Base-by-base conservation (phyloP, 1,284 basidiomycete genomes). In the Austroboletus niveus region DNA sequence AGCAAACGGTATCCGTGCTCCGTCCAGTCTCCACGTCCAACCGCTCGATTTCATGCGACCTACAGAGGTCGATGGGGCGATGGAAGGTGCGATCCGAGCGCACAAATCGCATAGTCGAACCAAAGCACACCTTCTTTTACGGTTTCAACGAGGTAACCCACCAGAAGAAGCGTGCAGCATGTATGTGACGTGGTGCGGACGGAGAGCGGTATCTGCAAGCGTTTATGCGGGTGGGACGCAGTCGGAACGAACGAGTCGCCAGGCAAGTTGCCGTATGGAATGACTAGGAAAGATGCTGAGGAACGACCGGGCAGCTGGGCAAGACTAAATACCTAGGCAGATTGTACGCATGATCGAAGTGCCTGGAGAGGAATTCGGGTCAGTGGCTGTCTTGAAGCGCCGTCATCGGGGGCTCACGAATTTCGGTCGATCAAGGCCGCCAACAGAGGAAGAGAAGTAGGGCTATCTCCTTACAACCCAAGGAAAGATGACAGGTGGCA, bases 381-480 rank as follows among this genome's bases (percentile, higher is more conserved):
- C 29, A 38, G 22, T 5, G 22, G 22, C 22, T 2, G 22, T 24
- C 22, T 24, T 4, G 22, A 17, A 17, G 17, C 17, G 17, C 17
- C 17, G 17, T 17, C 17, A 17, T 17, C 17, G 17, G 17, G 17
- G 17, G 17, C 76, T 51, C 60, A 84, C 72, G 82, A 79, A 60
- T 89, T 88, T 49, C 86, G 72, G 61, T 90, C 87, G 39, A 89
- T 75, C n/a, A 85, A 71, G n/a, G 89, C 75, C 22, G 1, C 22
- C 22, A 24, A 24, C 22, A 17, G 17, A 17, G 17, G 17, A 17
- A 17, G 17, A 17, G 17, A 17, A 17, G 17, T 17, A 17, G 17
- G 17, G 17, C 17, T 17, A 17, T 17, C 17, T 17, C 17, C 17
- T 17, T 17, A 17, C 17, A 17, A 17, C 17, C 17, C 17, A 17